Conservation (phyloP, 2,329 filamentous ascomycete species). For the Alternaria hordeiaustralica region DNA sequence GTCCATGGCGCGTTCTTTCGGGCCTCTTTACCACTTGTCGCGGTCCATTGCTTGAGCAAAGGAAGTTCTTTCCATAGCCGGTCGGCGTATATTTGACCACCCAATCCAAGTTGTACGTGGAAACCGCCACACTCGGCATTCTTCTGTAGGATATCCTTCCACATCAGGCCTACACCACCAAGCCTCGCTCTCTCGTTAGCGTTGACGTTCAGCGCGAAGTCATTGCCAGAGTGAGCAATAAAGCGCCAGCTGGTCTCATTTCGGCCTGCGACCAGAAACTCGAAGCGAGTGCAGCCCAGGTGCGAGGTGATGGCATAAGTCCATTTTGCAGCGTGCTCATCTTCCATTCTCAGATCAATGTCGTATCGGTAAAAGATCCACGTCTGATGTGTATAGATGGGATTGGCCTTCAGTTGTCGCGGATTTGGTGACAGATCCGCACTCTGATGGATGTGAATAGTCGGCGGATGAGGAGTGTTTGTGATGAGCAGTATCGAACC, state of each 20-base stretch:
- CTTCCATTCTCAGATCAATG: constrained; percentile 86
- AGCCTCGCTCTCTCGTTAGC: constrained; percentile 84
- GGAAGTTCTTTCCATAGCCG: constrained; percentile 96
- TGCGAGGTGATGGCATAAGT: constrained; percentile 98
- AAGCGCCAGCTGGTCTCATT: constrained; percentile 94
- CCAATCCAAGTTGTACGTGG: constrained; percentile 89
- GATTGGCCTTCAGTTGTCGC: constrained; percentile 79
- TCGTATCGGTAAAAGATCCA: constrained; percentile 98
- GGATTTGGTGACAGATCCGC: constrained; percentile 91
- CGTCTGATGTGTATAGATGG: constrained; percentile 86
- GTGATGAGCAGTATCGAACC: constrained; percentile 94
- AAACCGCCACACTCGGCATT: constrained; percentile 96
- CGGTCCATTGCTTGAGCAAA: constrained; percentile 91
- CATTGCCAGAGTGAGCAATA: constrained; percentile 93
- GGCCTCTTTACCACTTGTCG: constrained; percentile 90
- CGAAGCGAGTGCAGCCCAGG: constrained; percentile 95
- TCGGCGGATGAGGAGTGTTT: constrained; percentile 88
- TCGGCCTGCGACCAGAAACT: constrained; percentile 91
- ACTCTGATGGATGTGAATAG: constrained; percentile 93
- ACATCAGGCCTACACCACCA: constrained; percentile 93
- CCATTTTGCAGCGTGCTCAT: constrained; percentile 80
- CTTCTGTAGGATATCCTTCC: constrained; percentile 98
- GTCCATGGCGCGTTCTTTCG: constrained; percentile 92
- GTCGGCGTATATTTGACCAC: constrained; percentile 95
- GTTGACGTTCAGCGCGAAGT: constrained; percentile 87